Percentiles rank a stretch among this genome's conserved stretches.
Conservation (phyloP, 176 grass and related monocot genomes). For the Phoenix roebelenii region DNA sequence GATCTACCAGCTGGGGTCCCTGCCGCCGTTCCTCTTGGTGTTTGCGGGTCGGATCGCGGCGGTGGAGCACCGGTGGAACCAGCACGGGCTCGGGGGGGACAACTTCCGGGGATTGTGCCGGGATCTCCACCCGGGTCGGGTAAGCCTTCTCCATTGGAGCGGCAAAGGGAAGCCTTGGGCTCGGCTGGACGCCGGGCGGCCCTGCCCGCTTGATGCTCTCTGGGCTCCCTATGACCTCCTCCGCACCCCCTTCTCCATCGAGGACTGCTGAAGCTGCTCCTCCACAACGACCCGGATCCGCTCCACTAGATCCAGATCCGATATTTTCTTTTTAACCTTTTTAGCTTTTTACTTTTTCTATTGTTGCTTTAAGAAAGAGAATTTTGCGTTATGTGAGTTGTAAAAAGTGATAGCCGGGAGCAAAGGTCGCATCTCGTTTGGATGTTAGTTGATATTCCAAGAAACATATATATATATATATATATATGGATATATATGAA, state of each 20-base stretch:
- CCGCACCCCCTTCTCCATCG: constrained; percentile 9
- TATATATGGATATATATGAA: too few species aligned
- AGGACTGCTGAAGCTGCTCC: constrained; percentile 1
- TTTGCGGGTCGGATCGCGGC: constrained; percentile 14
- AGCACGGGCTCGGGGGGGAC: too few species aligned
- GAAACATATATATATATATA: too few species aligned
- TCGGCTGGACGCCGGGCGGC: constrained; percentile 18
- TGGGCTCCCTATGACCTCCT: constrained; percentile 19
- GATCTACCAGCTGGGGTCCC: constrained; percentile 18
- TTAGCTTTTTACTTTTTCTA: too few species aligned
- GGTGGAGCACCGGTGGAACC: too few species aligned
- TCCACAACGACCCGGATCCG: not conserved
- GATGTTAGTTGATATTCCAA: too few species aligned
- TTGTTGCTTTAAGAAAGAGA: too few species aligned
- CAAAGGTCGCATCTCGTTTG: too few species aligned
- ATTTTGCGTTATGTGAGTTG: too few species aligned
- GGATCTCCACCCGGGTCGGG: constrained; percentile 12
- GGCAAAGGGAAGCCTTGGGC: constrained; percentile 18
- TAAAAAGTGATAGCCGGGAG: too few species aligned
- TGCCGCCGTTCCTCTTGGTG: constrained; percentile 13
- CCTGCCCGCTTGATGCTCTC: constrained; percentile 13
- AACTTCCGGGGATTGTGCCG: constrained; percentile 15
- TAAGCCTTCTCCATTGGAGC: constrained; percentile 19
- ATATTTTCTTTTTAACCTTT: not conserved
- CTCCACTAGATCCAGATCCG: not conserved